phyloP scores from a whole-genome alignment of 169 alveolate genomes.

The Blepharisma undulans region DNA sequence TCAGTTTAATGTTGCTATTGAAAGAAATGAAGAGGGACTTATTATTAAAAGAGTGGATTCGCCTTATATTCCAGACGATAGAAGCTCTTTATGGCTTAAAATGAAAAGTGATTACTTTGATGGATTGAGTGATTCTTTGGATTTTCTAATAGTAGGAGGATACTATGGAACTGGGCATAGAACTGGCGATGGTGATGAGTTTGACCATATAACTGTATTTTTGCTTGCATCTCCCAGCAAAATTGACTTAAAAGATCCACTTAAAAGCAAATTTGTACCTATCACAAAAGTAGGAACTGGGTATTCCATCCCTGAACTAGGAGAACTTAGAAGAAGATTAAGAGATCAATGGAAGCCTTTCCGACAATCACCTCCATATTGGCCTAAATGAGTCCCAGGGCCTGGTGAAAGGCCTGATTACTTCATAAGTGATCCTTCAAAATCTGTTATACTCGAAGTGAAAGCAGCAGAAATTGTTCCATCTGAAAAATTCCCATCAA shows the following conservation, averaged over 20 bases:
- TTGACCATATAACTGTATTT: constrained; percentile 75
- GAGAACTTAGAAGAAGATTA: constrained; percentile 58
- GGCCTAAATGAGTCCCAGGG: constrained; percentile 72
- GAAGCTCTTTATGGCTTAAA: constrained; percentile 73
- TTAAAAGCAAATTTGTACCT: constrained; percentile 62
- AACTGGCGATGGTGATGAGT: constrained; percentile 56
- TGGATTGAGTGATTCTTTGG: constrained; percentile 75
- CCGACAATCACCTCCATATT: constrained; percentile 64
- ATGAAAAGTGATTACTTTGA: constrained; percentile 79
- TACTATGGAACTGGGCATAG: constrained; percentile 66
- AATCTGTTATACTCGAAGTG: constrained; percentile 70
- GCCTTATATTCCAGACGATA: constrained; percentile 71
- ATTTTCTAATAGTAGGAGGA: constrained; percentile 77
- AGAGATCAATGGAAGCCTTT: constrained; percentile 66
- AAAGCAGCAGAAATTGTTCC: constrained; percentile 79
- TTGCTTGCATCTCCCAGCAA: constrained; percentile 62
- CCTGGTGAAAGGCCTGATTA: constrained; percentile 78
- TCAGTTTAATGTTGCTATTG: constrained; percentile 61
- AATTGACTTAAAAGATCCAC: constrained; percentile 58
- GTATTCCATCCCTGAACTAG: constrained; percentile 60
- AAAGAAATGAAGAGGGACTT: constrained; percentile 81
- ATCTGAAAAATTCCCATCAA: constrained; percentile 68
- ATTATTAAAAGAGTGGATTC: constrained; percentile 66
- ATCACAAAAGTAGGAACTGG: constrained; percentile 81
- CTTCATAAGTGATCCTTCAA: constrained; percentile 59